Percentiles rank a stretch among this genome's conserved stretches.
These are phyloP conservation scores for Mycena albidolilacea DNA, from an alignment of 768 basidiomycete genomes.

Conservation along the genomic window DNA sequence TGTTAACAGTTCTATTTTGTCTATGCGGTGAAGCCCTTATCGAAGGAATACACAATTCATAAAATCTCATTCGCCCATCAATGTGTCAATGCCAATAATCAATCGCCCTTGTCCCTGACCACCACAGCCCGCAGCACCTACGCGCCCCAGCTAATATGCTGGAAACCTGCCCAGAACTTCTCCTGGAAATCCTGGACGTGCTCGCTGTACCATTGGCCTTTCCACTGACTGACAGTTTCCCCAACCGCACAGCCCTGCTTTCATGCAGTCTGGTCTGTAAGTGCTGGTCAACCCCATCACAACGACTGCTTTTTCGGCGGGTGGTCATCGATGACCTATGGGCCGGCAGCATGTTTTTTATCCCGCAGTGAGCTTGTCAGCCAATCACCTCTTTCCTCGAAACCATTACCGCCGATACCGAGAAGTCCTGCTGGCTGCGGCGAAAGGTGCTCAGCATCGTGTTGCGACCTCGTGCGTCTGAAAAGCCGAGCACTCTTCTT, in stretches of 20 bases:
- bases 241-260: neutral
- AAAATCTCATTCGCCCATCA: too few relatives aligned
- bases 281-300: slow-evolving; percentile 1
- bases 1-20: too few relatives aligned
- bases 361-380: neutral
- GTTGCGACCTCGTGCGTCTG: neutral
- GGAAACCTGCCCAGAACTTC: neutral
- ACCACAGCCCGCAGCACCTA: neutral
- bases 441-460: neutral
- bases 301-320: slow-evolving; percentile 11
- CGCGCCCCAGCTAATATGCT: neutral
- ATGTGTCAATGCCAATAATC: too few relatives aligned
- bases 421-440: slow-evolving; percentile 14
- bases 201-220: neutral
- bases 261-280: slow-evolving; percentile 8
- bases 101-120: neutral
- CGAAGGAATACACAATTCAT: too few relatives aligned
- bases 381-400: neutral
- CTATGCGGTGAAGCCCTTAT: too few relatives aligned
- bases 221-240: neutral
- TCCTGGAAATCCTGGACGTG: slow-evolving; percentile 12
- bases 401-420: slow-evolving; percentile 11
- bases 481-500: neutral
- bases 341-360: too few relatives aligned
- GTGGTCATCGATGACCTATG: neutral